Base-by-base conservation (phyloP, 2,329 filamentous ascomycete species). In the Alternaria sp. region DNA sequence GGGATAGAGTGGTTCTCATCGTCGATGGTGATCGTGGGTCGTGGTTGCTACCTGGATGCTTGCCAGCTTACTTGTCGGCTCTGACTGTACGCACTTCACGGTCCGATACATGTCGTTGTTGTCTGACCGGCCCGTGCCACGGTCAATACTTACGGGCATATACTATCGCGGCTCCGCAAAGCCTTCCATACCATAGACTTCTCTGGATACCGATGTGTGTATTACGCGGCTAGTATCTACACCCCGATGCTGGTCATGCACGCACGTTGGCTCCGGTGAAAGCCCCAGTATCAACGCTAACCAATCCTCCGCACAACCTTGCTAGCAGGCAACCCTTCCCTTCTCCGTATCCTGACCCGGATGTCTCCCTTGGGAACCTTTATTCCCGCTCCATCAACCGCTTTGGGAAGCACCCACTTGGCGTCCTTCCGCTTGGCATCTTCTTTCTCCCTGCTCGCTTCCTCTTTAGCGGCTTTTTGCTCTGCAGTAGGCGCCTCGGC, bases 311-410 rank as follows among this genome's bases (percentile, higher is more conserved):
- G 47, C 47, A 58, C 44, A 58, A 62, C 50, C 62, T 62, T 67
- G n/a, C 59, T 60, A 17, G 28, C 47, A 40, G 68, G 68, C 43
- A 70, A 54, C 23, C 66, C 70, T 62, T 79, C 73, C 56, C 76
- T 68, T 61, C 81, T 77, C 55, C 79, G 84, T 56, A 90, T 80
- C 74, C 83, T 84, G 4, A 88, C 88, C 56, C 84, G 82, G 8
- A 87, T 77, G 69, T 88, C 85, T 13, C 80, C 80, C 47, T 76
- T 81, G 10, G 87, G 87, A 60, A 82, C 79, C 68, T 83, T 85
- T 13, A 87, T 83, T 57, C 81, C 83, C 6, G 83, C 84, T 21
- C 73, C 66, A 81, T 82, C 69, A 73, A 81, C 71, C 83, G 81
- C 44, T 76, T 78, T 65, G 0, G 88, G 88, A 46, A 89, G 79